Base-by-base conservation (phyloP, 2,329 filamentous ascomycete species). In the Akanthomyces uredinophilus region DNA sequence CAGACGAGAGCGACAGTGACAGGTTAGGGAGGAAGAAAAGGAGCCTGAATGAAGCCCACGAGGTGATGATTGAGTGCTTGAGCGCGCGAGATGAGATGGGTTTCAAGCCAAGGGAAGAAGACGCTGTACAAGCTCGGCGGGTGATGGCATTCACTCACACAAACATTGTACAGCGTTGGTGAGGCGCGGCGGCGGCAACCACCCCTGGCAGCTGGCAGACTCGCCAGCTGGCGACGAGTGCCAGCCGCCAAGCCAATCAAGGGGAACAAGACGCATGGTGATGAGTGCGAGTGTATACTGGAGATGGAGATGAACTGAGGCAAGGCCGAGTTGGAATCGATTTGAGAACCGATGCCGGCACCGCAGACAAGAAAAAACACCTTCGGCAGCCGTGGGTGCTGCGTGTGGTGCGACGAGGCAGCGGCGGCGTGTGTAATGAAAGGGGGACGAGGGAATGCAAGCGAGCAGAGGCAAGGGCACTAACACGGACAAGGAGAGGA, bases 331-430 rank as follows among this genome's bases (percentile, higher is more conserved):
- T 29, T 29, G 22, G 29, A 29, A 16, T 18, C 22, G 4, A 39
- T 27, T 39, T 29, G 52, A 11, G 55, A 11, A 32, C 20, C 18
- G 39, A 58, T 16, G 35, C 39, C 20, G 49, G 63, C 50, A 66
- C 63, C 66, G 70, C 68, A 44, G 55, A n/a, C n/a, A 43, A 27
- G 14, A 44, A 56, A 35, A 60, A 59, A 61, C 43, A 60, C 24
- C 61, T 53, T 24, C 58, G 54, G 51, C 54, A 50, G 55, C 60
- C 32, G 39, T 58, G 55, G 10, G 11, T 35, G 32, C 7, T 35
- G 37, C 8, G 44, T 39, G 44, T 41, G 32, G 44, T 50, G 55
- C 46, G 55, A 57, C 35, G 46, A 46, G 39, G 55, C 55, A 49
- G 39, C 55, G 13, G 32, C 24, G 13, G 32, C 24, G 43, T 13